phyloP scores from a whole-genome alignment of 306 rosid species.

The Lablab purpureus region DNA sequence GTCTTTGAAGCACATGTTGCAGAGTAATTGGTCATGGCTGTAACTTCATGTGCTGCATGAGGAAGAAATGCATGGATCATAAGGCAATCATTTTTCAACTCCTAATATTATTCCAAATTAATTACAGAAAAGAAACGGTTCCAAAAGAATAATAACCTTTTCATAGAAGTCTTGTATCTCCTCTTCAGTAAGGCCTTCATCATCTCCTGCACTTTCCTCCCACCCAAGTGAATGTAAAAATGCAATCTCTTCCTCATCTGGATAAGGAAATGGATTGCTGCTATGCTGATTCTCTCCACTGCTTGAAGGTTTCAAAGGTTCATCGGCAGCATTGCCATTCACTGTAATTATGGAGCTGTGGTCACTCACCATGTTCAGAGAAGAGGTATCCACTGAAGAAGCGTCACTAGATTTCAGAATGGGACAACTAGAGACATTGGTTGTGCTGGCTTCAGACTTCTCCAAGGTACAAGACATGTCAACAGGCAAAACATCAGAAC shows the following conservation, averaged over 20 bases:
- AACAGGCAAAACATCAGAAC: slow-evolving; percentile 27
- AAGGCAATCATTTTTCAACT: neutral
- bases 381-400: slow-evolving; percentile 1
- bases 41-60: slow-evolving; percentile 47
- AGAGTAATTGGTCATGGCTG: slow-evolving; percentile 32
- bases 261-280: slow-evolving; percentile 5
- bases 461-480: slow-evolving; percentile 10
- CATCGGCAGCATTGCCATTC: slow-evolving; percentile 18
- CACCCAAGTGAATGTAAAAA: slow-evolving; percentile 58
- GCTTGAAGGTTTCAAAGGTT: slow-evolving; percentile 37
- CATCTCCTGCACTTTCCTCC: slow-evolving; percentile 47
- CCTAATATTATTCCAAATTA: neutral
- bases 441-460: slow-evolving; percentile 25
- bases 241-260: slow-evolving; percentile 51
- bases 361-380: slow-evolving; percentile 18
- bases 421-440: neutral
- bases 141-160: slow-evolving; percentile 40
- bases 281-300: slow-evolving; percentile 31
- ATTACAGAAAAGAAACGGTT: neutral
- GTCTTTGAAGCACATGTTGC: slow-evolving; percentile 16
- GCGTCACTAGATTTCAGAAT: slow-evolving; percentile 4
- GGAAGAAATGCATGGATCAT: slow-evolving; percentile 20
- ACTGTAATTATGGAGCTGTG: neutral
- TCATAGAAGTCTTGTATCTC: slow-evolving; percentile 49
- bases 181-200: slow-evolving; percentile 53